phyloP scores from a whole-genome alignment of 2,329 filamentous ascomycete genomes.

The Fusarium sp. region DNA sequence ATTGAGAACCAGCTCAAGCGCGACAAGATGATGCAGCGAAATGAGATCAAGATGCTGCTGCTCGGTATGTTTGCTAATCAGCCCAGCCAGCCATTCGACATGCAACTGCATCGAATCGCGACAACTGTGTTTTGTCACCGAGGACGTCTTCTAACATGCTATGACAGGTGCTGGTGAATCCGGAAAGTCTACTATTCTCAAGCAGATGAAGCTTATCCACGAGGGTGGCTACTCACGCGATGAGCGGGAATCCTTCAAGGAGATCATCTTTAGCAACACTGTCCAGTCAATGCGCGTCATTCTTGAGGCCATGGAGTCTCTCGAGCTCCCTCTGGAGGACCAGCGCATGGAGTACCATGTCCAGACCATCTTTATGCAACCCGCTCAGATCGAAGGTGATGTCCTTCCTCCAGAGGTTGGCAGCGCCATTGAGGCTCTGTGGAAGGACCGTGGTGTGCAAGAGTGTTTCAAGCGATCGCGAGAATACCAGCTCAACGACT shows the following conservation, averaged over 20 bases:
- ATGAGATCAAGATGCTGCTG: slow-evolving; percentile 99
- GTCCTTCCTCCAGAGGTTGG: slow-evolving; percentile 95
- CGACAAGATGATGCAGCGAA: slow-evolving; percentile 98
- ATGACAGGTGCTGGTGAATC: slow-evolving; percentile 89
- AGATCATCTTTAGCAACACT: slow-evolving; percentile 80
- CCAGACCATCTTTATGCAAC: slow-evolving; percentile 99
- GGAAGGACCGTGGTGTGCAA: slow-evolving; percentile 94
- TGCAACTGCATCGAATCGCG: neutral
- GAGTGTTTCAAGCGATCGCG: slow-evolving; percentile 95
- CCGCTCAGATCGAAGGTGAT: slow-evolving; percentile 95
- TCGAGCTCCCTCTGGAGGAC: slow-evolving; percentile 87
- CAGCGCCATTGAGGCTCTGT: slow-evolving; percentile 90
- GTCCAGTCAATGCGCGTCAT: slow-evolving; percentile 80
- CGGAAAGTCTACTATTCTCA: slow-evolving; percentile 95
- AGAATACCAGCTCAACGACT: slow-evolving; percentile 97
- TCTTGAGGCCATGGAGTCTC: slow-evolving; percentile 77
- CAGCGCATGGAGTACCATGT: slow-evolving; percentile 96
- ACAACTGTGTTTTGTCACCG: neutral
- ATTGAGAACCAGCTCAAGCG: slow-evolving; percentile 99
- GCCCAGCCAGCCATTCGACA: neutral
- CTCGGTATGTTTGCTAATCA: slow-evolving; percentile 74
- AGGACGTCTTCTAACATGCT: slow-evolving; percentile 47
- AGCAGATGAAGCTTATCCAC: slow-evolving; percentile 99
- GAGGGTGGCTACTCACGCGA: slow-evolving; percentile 99
- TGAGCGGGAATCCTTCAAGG: slow-evolving; percentile 78